These are phyloP conservation scores for Lactarius sanguifluus DNA, from an alignment of 768 basidiomycete genomes.

Conservation along the genomic window DNA sequence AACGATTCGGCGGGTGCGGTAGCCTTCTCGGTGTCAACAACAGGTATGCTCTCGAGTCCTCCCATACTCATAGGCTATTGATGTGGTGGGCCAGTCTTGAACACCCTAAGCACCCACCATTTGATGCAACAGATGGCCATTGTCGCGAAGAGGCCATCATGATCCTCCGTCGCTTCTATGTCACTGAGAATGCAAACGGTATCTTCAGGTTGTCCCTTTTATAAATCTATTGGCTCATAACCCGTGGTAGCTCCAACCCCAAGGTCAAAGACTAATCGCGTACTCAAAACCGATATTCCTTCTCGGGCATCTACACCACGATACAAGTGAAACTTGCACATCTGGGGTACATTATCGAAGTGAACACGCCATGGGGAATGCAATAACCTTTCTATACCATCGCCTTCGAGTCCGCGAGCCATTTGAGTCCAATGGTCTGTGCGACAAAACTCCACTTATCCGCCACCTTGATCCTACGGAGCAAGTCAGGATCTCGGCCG, in stretches of 20 bases:
- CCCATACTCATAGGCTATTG: neutral
- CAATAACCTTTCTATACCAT: constrained; percentile 1
- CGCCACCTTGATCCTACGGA: constrained; percentile 61
- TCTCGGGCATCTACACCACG: constrained; percentile 27
- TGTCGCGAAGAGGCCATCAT: constrained; percentile 59
- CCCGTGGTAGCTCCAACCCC: constrained; percentile 73
- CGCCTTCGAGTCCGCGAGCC: constrained; percentile 13
- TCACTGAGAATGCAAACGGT: constrained; percentile 95
- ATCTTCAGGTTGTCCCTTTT: constrained; percentile 27
- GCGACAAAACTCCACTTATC: constrained; percentile 79
- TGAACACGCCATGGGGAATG: neutral
- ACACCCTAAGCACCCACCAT: constrained; percentile 71
- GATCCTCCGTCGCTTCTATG: constrained; percentile 59
- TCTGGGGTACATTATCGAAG: neutral
- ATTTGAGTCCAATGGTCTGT: constrained; percentile 56
- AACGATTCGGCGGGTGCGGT: constrained; percentile 95
- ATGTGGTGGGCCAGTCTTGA: constrained; percentile 46
- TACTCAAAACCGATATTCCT: constrained; percentile 79
- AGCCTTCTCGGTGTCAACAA: constrained; percentile 89
- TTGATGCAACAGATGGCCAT: constrained; percentile 59
- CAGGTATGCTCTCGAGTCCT: constrained; percentile 45
- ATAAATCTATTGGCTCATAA: constrained; percentile 14
- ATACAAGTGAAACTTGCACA: constrained; percentile 11
- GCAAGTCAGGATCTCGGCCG: constrained; percentile 1
- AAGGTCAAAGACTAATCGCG: constrained; percentile 80